Base-by-base conservation (phyloP, 176 grass and related monocot genomes). In the Olyra latifolia region DNA sequence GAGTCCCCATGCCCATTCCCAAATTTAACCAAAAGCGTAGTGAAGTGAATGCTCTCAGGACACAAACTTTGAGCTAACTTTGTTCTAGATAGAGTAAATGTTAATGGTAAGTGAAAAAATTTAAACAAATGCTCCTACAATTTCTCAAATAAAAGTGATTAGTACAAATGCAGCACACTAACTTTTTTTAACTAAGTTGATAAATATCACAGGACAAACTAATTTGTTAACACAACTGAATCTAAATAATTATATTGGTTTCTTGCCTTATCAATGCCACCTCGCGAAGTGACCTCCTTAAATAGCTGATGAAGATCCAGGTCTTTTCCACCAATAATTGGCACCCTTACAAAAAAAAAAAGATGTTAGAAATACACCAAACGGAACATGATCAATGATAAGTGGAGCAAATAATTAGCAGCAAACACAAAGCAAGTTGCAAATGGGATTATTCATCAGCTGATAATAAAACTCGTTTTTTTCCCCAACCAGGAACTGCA, bases 241-340 rank as follows among this genome's bases (percentile, higher is more conserved):
- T 12, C 27, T 29, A 69, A 79, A 83, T 41, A 25, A 76, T 77
- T 76, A 20, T 27, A 69, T 80, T 54, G 19, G 71, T 67, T 86
- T 80, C 82, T 62, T 72, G 84, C 96, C 91, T 99, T 99, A 50
- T 91, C 93, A 82, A 99, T 89, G 39, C 97, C 97, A 84, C 97
- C 97, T 82, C 97, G 88, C 66, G 82, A 93, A 50, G 91, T 93
- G 59, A 99, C 97, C 79, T 93, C 88, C 71, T 74, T 85, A 85
- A 91, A 99, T 55, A 99, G 88, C 62, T 76, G 86, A 99, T 95
- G 91, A 71, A 99, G 97, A 87, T 99, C 93, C 71, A 99, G 85
- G 76, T 93, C 84, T 78, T 86, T 99, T 84, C 97, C 97, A 79
- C 97, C 97, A 66, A 99, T 91, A 74, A 93, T 88, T 76, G 97